These are phyloP conservation scores for Ceratocystis lukuohia DNA, from an alignment of 2,329 filamentous ascomycete genomes.

Conservation along the genomic window DNA sequence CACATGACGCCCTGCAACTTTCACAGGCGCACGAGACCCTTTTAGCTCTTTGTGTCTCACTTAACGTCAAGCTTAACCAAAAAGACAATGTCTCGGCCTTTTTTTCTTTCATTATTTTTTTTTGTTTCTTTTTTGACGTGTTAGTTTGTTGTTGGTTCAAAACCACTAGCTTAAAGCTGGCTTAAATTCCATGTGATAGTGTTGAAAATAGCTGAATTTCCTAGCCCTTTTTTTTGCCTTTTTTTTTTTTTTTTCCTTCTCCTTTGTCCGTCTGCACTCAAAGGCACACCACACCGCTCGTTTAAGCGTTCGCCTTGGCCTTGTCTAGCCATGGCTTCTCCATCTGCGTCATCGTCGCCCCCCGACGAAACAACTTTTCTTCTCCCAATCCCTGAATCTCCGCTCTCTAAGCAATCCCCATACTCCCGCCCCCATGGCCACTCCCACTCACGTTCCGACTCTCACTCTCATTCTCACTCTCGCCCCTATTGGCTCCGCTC, in stretches of 20 bases:
- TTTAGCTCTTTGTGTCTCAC: neutral
- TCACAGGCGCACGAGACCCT: neutral
- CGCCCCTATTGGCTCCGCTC: neutral
- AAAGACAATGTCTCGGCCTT: neutral
- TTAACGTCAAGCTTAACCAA: neutral
- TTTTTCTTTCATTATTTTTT: neutral
- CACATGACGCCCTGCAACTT: neutral
- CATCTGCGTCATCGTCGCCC: neutral
- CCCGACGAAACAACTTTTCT: slow-evolving; percentile 14
- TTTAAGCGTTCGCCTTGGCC: too few species aligned
- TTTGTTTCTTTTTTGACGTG: too few species aligned
- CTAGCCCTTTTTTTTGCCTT: neutral
- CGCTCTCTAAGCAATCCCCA: neutral
- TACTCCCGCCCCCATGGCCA: neutral
- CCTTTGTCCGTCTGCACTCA: neutral
- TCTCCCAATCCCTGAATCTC: neutral
- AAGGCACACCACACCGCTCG: neutral
- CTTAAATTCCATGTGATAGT: too few species aligned
- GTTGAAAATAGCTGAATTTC: neutral
- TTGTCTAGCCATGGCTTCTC: neutral
- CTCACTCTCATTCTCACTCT: neutral
- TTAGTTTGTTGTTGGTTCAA: too few species aligned
- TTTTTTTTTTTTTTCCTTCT: neutral
- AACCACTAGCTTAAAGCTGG: too few species aligned
- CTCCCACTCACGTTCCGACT: neutral